phyloP scores from a whole-genome alignment of 2,329 filamentous ascomycete species.

The Xylariaceae sp. region DNA sequence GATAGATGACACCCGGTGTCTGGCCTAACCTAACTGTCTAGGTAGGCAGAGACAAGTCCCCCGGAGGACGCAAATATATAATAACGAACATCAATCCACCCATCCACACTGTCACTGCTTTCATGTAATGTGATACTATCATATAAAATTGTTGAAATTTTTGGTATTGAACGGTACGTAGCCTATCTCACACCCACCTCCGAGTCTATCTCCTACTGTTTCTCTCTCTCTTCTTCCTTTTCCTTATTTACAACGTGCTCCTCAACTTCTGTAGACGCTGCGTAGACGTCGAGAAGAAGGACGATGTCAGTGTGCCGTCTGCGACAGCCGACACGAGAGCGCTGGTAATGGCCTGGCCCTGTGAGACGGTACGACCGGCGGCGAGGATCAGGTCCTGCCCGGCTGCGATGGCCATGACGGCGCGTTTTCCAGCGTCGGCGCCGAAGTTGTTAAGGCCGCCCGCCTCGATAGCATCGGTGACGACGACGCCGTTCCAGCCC shows the following conservation, averaged over 20 bases:
- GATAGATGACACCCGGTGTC: too few species aligned
- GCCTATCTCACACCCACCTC: too few species aligned
- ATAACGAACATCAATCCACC: too few species aligned
- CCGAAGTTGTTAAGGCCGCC: slow-evolving; percentile 8
- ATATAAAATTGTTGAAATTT: too few species aligned
- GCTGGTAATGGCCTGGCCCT: slow-evolving; percentile 7
- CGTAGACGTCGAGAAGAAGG: slow-evolving; percentile 11
- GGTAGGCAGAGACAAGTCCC: too few species aligned
- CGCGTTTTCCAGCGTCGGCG: slow-evolving; percentile 6
- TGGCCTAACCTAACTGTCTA: too few species aligned
- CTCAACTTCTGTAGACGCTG: slow-evolving; percentile 4
- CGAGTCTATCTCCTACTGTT: too few species aligned
- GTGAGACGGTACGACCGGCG: slow-evolving; percentile 5
- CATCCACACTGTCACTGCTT: too few species aligned
- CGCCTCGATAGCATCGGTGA: slow-evolving; percentile 13
- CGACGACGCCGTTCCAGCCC: slow-evolving; percentile 6
- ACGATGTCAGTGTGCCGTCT: slow-evolving; percentile 5
- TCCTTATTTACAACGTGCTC: slow-evolving; percentile 4
- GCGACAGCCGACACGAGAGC: slow-evolving; percentile 8
- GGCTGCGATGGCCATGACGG: slow-evolving; percentile 5
- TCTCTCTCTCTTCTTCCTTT: too few species aligned
- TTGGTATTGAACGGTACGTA: too few species aligned
- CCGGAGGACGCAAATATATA: too few species aligned
- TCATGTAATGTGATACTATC: too few species aligned
- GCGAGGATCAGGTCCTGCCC: slow-evolving; percentile 12